Evolutionary conservation across 805 yeast species (phyloP).

Genomic region (Suhomyces sp.): DNA sequence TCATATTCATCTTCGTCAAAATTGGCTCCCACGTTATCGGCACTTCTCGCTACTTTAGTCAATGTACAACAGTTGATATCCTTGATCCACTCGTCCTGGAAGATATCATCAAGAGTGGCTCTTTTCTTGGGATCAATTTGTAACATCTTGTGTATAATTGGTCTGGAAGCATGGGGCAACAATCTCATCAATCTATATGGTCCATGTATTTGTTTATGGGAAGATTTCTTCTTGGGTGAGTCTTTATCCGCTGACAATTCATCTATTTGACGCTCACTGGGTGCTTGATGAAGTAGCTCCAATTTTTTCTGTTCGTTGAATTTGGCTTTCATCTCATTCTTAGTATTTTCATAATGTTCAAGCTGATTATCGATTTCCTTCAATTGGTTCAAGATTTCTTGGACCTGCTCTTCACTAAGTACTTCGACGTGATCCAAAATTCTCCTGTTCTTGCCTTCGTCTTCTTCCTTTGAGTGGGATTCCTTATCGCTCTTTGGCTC

Average conservation of each 20-base stretch:
- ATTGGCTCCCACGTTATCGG: constrained; percentile 21
- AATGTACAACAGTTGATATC: constrained; percentile 63
- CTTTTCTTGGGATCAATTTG: constrained; percentile 59
- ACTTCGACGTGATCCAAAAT: constrained; percentile 24
- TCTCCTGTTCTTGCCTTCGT: constrained; percentile 17
- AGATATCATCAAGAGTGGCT: constrained; percentile 65
- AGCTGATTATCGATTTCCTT: constrained; percentile 37
- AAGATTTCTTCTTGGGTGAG: constrained; percentile 27
- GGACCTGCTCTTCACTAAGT: constrained; percentile 31
- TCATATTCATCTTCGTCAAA: constrained; percentile 41
- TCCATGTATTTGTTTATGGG: constrained; percentile 67
- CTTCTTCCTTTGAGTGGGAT: no score
- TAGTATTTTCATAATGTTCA: constrained; percentile 36
- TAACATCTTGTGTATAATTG: constrained; percentile 66
- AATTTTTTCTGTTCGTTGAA: constrained; percentile 22
- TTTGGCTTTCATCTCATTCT: constrained; percentile 33
- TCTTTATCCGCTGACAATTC: no score
- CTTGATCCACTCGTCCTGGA: constrained; percentile 69
- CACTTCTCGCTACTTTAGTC: constrained; percentile 19
- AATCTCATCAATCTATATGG: constrained; percentile 80
- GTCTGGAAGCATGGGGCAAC: constrained; percentile 81
- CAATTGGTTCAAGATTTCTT: constrained; percentile 32
- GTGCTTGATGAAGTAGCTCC: background rate
- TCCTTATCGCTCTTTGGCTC: constrained; percentile 4
- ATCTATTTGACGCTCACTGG: background rate